Conservation (phyloP, 2,329 filamentous ascomycete species). For the Botrytis medusae region DNA sequence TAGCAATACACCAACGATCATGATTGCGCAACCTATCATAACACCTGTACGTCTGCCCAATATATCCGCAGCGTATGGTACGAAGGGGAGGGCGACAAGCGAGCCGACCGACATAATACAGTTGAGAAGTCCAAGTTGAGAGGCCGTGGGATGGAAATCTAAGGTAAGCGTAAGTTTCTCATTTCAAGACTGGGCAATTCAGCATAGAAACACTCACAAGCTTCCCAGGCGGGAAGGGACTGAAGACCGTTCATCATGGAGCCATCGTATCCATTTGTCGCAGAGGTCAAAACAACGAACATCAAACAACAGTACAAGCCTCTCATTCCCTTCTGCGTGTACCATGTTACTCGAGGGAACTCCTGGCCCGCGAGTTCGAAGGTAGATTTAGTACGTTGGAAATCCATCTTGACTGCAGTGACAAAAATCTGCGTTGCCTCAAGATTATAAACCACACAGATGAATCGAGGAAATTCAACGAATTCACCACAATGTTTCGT, state of each 20-base stretch:
- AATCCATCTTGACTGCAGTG: constrained; percentile 22
- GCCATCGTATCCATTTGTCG: constrained; percentile 48
- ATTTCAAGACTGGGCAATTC: constrained; percentile 38
- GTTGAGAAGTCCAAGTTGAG: constrained; percentile 46
- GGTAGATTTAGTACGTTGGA: constrained; percentile 31
- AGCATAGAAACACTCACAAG: constrained; percentile 47
- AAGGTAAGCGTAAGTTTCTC: constrained; percentile 44
- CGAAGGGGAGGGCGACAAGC: constrained; percentile 48
- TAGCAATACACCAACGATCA: constrained; percentile 48
- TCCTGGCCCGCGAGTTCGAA: constrained; percentile 38
- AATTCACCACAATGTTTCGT: neutral
- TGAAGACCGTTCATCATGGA: constrained; percentile 50
- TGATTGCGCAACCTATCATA: constrained; percentile 48
- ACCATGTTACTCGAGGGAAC: constrained; percentile 48
- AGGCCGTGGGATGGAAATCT: constrained; percentile 39
- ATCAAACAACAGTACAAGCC: constrained; percentile 53
- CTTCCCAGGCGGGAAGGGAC: constrained; percentile 47
- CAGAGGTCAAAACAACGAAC: constrained; percentile 44
- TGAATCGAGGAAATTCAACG: neutral
- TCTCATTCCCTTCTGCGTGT: constrained; percentile 54
- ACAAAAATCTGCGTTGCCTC: constrained; percentile 3
- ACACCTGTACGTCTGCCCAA: constrained; percentile 49
- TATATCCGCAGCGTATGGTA: constrained; percentile 50
- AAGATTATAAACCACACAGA: neutral
- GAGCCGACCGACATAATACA: constrained; percentile 52